These are phyloP conservation scores for Pelargonium fulgidum DNA, from an alignment of 441 rosid species.

Conservation along the genomic window DNA sequence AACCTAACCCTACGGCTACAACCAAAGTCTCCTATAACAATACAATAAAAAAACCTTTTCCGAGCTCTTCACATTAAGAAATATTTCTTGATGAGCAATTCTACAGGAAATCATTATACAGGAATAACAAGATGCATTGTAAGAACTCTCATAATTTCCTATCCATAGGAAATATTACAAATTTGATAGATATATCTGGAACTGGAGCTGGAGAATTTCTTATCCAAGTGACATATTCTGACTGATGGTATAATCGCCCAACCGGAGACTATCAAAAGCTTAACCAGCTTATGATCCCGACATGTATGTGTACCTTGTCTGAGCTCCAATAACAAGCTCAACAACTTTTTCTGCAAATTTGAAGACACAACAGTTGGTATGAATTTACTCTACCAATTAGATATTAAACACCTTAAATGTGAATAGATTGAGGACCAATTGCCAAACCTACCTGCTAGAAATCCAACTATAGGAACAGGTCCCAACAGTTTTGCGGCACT, in stretches of 20 bases:
- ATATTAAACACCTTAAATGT: not conserved
- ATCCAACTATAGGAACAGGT: slow-evolving; percentile 64
- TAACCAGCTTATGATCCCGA: slow-evolving; percentile 59
- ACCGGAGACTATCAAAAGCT: not conserved
- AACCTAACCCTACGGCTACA: too few relatives aligned
- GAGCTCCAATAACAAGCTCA: slow-evolving; percentile 76
- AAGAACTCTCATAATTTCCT: too few relatives aligned
- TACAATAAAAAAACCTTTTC: too few relatives aligned
- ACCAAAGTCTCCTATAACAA: too few relatives aligned
- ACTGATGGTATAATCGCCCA: not conserved
- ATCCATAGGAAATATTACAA: too few relatives aligned
- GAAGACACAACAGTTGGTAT: not conserved
- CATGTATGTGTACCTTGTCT: slow-evolving; percentile 80
- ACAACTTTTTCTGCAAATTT: slow-evolving; percentile 58
- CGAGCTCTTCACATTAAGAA: too few relatives aligned
- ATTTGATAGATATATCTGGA: too few relatives aligned
- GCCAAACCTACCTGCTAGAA: slow-evolving; percentile 53
- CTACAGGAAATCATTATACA: too few relatives aligned
- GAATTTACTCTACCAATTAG: not conserved
- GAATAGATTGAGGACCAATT: not conserved
- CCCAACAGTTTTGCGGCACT: slow-evolving; percentile 51
- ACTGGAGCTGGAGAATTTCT: too few relatives aligned
- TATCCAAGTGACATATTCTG: not conserved
- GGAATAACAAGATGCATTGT: too few relatives aligned
- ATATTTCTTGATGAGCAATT: too few relatives aligned